Evolutionary conservation across 1,284 basidiomycete species (phyloP), one percentile per base, ranked within the genome.

Genomic region (Pterulicium gracile): DNA sequence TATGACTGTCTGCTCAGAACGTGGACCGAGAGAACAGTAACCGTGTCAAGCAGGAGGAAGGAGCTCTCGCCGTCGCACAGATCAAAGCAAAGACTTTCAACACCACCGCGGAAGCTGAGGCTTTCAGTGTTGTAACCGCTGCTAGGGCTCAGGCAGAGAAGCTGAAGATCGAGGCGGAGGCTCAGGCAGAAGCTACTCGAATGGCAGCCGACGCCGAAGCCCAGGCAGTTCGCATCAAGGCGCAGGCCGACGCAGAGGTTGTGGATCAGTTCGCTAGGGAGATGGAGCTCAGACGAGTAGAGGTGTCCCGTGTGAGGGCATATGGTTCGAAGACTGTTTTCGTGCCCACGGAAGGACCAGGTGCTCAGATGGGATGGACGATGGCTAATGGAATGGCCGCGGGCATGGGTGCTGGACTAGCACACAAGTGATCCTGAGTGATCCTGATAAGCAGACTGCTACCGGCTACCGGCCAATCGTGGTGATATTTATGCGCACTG

Each of bases 1-100:
- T 23, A 47, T 43, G 27, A 32, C 19, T 17, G 18, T 7, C 32
- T 41, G 36, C 17, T 27, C 49, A 82, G 76, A 88, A 88, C 52
- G 85, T 88, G 45, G 86, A 88, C 60, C 63, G 85, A 48, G 86
- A 88, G 61, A 88, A 88, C 57, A 82, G 79, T 64, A 88, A 88
- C 65, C 82, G 82, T 60, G 80, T 87, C 54, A 88, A 87, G 62
- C 80, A 85, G 55, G 83, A 88, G 57, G 78, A 88, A 60, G 85
- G 85, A 55, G 70, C 80, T 13, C 70, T 88, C 34, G 66, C 79
- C 3, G 86, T 88, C 13, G 77, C 85, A 21, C 77, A 74, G 43
- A 84, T 88, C 65, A 83, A 78, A 55, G 84, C 81, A 1, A 72
- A 82, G 58, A 54, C 77, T 7, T 73, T 69, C 45, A 86, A 87